Percentiles rank a stretch among this genome's conserved stretches.
These are phyloP conservation scores for Bremia lactucae DNA, from an alignment of 352 stramenopile species.

Conservation along the genomic window DNA sequence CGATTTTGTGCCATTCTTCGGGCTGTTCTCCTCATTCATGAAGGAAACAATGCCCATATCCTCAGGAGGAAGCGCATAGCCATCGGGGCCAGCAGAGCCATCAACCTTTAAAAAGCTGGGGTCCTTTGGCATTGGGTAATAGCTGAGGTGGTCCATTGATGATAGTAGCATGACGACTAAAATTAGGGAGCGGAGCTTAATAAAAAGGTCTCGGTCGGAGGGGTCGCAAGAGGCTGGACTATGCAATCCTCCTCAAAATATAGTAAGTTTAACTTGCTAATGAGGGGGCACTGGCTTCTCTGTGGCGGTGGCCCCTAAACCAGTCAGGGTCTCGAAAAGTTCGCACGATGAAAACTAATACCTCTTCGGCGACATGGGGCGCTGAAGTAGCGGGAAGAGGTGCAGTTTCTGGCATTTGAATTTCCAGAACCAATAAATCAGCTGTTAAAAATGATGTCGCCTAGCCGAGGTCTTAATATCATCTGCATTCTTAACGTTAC, in stretches of 20 bases:
- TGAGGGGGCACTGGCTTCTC: slow-evolving; percentile 11
- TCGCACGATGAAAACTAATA: slow-evolving; percentile 18
- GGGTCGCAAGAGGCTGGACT: slow-evolving; percentile 3
- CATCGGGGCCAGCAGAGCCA: slow-evolving; percentile 23
- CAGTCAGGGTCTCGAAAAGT: slow-evolving; percentile 15
- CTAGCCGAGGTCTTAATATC: not conserved
- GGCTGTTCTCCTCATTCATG: slow-evolving; percentile 73
- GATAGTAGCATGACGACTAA: slow-evolving; percentile 56
- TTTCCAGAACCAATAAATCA: not conserved
- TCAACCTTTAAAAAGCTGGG: slow-evolving; percentile 59
- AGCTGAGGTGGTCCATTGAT: slow-evolving; percentile 76
- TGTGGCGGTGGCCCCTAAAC: slow-evolving; percentile 10
- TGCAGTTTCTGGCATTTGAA: slow-evolving; percentile 5
- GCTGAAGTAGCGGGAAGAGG: slow-evolving; percentile 21
- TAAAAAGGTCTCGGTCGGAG: slow-evolving; percentile 4
- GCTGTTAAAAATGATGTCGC: not conserved
- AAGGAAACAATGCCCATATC: slow-evolving; percentile 30
- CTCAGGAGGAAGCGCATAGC: slow-evolving; percentile 36
- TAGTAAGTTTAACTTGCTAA: slow-evolving; percentile 2
- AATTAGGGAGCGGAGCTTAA: slow-evolving; percentile 1
- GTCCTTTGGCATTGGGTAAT: slow-evolving; percentile 73
- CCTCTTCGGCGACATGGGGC: not conserved
- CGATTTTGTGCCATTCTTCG: slow-evolving; percentile 78
- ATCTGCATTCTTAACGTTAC: too few relatives aligned
- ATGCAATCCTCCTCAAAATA: slow-evolving; percentile 7